Evolutionary conservation across 257 asterid species (phyloP).

Genomic region (Primulina huaijiensis): DNA sequence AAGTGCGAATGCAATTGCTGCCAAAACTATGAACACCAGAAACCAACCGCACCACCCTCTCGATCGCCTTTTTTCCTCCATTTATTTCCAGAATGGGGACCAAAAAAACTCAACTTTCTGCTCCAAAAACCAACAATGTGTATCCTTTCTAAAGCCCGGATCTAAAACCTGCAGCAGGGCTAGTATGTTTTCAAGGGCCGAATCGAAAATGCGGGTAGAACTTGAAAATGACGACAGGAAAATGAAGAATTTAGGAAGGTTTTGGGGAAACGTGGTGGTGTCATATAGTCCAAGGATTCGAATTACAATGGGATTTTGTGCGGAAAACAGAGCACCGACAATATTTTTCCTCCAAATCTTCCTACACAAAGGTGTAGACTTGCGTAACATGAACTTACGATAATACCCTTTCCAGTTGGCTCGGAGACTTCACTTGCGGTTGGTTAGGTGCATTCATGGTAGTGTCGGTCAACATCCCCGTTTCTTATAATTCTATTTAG

Average conservation of each 20-base stretch:
- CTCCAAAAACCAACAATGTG: background rate
- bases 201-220: background rate
- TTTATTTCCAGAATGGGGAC: constrained; percentile 21
- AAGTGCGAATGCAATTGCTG: constrained; percentile 39
- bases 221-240: background rate
- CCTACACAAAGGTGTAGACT: background rate
- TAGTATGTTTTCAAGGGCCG: background rate
- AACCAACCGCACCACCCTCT: constrained; percentile 64
- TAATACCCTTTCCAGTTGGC: background rate
- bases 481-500: too few relatives aligned
- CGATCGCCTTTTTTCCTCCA: constrained; percentile 47
- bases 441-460: too few relatives aligned
- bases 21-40: constrained; percentile 42
- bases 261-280: background rate
- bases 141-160: background rate
- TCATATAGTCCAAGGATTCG: too few relatives aligned
- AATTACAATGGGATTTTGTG: background rate
- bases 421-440: too few relatives aligned
- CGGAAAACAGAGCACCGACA: background rate
- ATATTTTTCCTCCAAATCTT: too few relatives aligned
- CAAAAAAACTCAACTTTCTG: background rate
- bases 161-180: background rate
- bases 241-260: background rate
- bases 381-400: background rate
- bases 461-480: too few relatives aligned